Evolutionary conservation across 2,329 filamentous ascomycete species (phyloP), one percentile per base, ranked within the genome.

Genomic region (Alternaria brassicicola): DNA sequence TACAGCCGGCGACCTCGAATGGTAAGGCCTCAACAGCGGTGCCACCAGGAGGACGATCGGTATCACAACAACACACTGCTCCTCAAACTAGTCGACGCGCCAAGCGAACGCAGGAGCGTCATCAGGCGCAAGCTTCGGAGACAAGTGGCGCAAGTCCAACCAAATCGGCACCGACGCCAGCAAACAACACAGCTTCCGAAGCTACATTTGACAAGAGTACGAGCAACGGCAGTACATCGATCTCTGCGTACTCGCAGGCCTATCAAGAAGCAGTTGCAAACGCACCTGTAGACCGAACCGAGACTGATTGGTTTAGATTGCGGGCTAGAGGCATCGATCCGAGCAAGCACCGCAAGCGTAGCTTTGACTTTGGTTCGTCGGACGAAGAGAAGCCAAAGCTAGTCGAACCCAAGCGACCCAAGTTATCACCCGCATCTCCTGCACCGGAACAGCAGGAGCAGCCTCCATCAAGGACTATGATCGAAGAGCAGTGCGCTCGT

Each of bases 241-340:
- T n/a, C 23, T 25, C 30, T 3, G 62, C 62, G 46, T 74, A 73
- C 41, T 74, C 71, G 8, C 55, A 68, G 19, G 52, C 67, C 4
- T 73, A 74, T 45, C 57, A 66, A 8, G 67, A 65, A 21, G 62
- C 56, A 3, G 52, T 47, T 41, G 36, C 63, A 4, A 68, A 62
- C 33, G 62, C 68, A 26, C 68, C 70, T 35, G 67, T 78, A 38
- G 80, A 81, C 65, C 79, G 78, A 3, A 84, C 82, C 0, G 76
- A 79, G 26, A 80, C 81, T 0, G 80, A 81, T 49, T 85, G 83
- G 68, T 85, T 85, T 73, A 73, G 77, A 41, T 73, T 84, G 28
- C 81, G 82, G 52, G 81, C 82, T 1, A 71, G 80, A 64, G 83
- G 83, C 8, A 71, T 84, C 43, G 78, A 81, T 55, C 71, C 71